These are phyloP conservation scores for Cardamine occulta DNA, from an alignment of 345 rosid species.

Conservation along the genomic window DNA sequence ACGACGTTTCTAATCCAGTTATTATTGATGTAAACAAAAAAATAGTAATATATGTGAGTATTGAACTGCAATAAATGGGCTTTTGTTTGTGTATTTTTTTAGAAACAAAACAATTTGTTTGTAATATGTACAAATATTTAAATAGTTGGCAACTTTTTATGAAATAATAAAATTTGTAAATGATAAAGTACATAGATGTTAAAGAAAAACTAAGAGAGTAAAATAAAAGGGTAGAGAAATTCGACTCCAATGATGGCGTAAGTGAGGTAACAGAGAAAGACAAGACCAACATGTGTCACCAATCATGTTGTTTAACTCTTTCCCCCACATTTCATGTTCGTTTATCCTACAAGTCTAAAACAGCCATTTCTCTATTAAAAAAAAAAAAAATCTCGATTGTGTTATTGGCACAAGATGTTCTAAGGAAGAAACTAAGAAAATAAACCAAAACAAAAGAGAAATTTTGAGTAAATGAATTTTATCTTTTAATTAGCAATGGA, in stretches of 20 bases:
- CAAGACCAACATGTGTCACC: conserved; percentile 31
- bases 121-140: not conserved
- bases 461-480: too few relatives aligned
- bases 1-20: not conserved
- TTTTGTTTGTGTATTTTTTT: not conserved
- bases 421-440: too few relatives aligned
- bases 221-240: not conserved
- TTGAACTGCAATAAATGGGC: not conserved
- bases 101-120: not conserved
- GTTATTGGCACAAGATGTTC: not conserved
- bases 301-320: conserved; percentile 39
- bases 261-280: conserved; percentile 35
- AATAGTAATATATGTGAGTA: not conserved
- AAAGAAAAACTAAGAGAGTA: too few relatives aligned
- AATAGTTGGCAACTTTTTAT: not conserved
- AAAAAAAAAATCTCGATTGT: too few relatives aligned
- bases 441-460: too few relatives aligned
- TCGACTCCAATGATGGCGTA: conserved; percentile 34
- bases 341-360: conserved; percentile 4
- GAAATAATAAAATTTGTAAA: not conserved
- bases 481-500: too few relatives aligned
- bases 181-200: not conserved
- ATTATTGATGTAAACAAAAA: not conserved
- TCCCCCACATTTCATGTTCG: conserved; percentile 34
- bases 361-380: conserved; percentile 3